Evolutionary conservation across 176 grass and related monocot genomes (phyloP), one percentile per base, ranked within the genome.

Genomic region (Zoysia pacifica): DNA sequence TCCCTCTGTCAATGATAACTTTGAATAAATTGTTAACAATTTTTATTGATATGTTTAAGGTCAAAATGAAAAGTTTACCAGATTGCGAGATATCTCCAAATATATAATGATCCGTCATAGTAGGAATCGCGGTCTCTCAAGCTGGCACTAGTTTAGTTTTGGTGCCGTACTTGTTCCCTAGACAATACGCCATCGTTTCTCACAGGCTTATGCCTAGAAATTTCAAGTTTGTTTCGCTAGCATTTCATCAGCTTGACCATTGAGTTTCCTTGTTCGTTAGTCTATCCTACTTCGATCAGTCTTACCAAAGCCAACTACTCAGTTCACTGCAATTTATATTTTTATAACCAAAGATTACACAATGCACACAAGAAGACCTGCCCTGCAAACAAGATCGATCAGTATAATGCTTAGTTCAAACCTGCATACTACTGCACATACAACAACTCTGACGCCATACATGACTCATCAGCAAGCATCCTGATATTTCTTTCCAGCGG

Each of bases 381-480:
- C 36, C 11, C 19, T n/a, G 3, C 36, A 54, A 40, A 38, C 14
- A 54, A 40, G 49, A 18, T 73, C 13, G 7, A 55, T 55, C 51
- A 53, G 4, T 38, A 14, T 8, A 50, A 15, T 16, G 70, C 37
- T 78, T 5, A 19, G 14, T 75, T 64, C 81, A 70, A 13, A 44
- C 37, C 48, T 79, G 35, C 7, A 44, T 61, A n/a, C 10, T 18
- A 64, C 44, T 8, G 58, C 28, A 40, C 42, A 36, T 39, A 48
- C 20, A 67, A 46, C 55, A 55, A 64, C 39, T 46, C 62, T 69
- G 55, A 76, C 42, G 87, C 43, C 71, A 80, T 75, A 49, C 71
- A 80, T 75, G 77, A 65, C 47, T 80, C 55, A 38, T 78, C 76
- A 80, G 65, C 64, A 61, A 47, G 54, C 20, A 53, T 48, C 82